Conservation (phyloP, 2,329 filamentous ascomycete species). For the Hortaea werneckii region DNA sequence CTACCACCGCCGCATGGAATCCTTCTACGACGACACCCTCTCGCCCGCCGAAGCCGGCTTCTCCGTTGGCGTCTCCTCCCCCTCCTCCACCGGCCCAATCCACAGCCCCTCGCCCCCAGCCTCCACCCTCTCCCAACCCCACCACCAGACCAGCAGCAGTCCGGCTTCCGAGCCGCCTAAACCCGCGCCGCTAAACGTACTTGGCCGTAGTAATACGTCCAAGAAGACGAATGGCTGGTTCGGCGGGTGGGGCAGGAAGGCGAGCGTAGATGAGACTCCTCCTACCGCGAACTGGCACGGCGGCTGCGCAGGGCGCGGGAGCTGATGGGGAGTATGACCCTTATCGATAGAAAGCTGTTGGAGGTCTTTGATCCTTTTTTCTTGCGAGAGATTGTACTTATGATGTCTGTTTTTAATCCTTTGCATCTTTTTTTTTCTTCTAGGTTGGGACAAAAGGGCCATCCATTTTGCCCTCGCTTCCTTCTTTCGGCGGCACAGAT, state of each 20-base stretch:
- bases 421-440: too few species aligned
- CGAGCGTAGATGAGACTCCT: constrained; percentile 5
- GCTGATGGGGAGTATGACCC: constrained; percentile 8
- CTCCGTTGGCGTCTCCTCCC: neutral
- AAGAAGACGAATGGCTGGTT: constrained; percentile 9
- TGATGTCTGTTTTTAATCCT: too few species aligned
- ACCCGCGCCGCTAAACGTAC: constrained; percentile 5
- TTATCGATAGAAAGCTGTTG: constrained; percentile 3
- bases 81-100: neutral
- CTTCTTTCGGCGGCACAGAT: too few species aligned
- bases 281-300: too few species aligned
- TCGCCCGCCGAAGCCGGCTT: constrained; percentile 1
- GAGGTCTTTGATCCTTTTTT: too few species aligned
- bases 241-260: constrained; percentile 8
- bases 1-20: neutral
- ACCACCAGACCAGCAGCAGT: neutral
- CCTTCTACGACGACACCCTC: constrained; percentile 9
- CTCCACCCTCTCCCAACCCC: neutral
- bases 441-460: too few species aligned
- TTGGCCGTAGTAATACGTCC: constrained; percentile 3
- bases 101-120: neutral
- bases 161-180: neutral
- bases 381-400: too few species aligned
- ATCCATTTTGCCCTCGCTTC: too few species aligned
- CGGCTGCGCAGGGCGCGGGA: neutral